Percentiles rank a stretch among this genome's conserved stretches.
Conservation (phyloP, 1,284 basidiomycete genomes). For the Boletus semigastroideus region DNA sequence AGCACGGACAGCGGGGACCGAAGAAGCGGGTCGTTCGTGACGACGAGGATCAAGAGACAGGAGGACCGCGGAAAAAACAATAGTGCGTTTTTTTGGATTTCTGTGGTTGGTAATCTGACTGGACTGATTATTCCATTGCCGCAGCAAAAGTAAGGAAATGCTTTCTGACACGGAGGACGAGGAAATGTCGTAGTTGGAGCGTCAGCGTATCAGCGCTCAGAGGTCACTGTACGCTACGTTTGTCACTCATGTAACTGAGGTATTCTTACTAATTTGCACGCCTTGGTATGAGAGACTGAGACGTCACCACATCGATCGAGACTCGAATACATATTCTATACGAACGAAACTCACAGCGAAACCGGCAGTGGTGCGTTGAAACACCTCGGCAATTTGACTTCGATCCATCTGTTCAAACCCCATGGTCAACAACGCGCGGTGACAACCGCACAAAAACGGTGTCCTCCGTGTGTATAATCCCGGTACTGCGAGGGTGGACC, state of each 20-base stretch:
- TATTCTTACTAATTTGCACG: no score
- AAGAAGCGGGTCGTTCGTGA: constrained; percentile 76
- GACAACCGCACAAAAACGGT: constrained; percentile 14
- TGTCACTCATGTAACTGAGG: no score
- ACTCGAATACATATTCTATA: no score
- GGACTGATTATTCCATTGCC: not conserved
- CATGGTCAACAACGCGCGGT: constrained; percentile 3
- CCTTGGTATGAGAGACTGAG: no score
- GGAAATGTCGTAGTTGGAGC: constrained; percentile 48
- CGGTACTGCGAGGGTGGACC: constrained; percentile 17
- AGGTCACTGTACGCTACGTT: no score
- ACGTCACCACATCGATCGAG: no score
- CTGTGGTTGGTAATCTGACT: not conserved
- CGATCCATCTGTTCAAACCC: no score
- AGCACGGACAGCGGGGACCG: constrained; percentile 39
- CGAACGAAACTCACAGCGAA: no score
- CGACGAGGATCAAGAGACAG: constrained; percentile 68
- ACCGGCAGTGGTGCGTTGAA: no score
- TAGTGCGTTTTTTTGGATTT: constrained; percentile 50
- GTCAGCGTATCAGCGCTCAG: not conserved
- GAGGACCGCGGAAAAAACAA: constrained; percentile 65
- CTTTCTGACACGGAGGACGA: constrained; percentile 78
- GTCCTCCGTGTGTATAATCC: constrained; percentile 23
- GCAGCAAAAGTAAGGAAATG: constrained; percentile 78
- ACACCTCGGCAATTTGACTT: no score